A percentile compares a stretch with the other conserved stretches of the same genome.
These are phyloP conservation scores for Rhazya stricta DNA, from an alignment of 257 asterid species.

Conservation along the genomic window DNA sequence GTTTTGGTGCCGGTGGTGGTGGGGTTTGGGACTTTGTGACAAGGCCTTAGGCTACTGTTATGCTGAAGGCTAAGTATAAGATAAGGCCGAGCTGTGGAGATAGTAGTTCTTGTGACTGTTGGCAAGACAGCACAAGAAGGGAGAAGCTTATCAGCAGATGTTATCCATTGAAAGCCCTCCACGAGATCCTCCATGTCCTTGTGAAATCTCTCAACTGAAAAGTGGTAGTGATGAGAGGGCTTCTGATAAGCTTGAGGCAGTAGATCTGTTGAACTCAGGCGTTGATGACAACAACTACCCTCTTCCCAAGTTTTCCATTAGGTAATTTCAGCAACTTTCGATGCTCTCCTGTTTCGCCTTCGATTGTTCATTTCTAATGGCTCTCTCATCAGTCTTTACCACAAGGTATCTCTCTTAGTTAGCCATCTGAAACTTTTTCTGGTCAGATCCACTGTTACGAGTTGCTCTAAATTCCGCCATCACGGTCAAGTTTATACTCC, in stretches of 20 bases:
- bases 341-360: constrained; percentile 2
- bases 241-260: constrained; percentile 37
- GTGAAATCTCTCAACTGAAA: constrained; percentile 50
- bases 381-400: constrained; percentile 7
- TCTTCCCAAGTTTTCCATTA: constrained; percentile 72
- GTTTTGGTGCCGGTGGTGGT: constrained; percentile 20
- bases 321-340: constrained; percentile 36
- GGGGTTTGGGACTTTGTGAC: constrained; percentile 36
- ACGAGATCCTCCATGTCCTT: constrained; percentile 58
- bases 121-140: constrained; percentile 67
- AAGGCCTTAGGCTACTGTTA: constrained; percentile 55
- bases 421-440: neutral
- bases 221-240: constrained; percentile 44
- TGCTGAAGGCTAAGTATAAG: constrained; percentile 51
- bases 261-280: constrained; percentile 68
- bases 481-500: neutral
- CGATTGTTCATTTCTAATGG: constrained; percentile 12
- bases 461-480: neutral
- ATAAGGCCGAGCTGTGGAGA: constrained; percentile 31
- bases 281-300: constrained; percentile 47
- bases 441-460: constrained; percentile 12
- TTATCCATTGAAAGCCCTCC: constrained; percentile 91
- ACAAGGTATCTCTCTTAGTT: neutral
- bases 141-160: constrained; percentile 77
- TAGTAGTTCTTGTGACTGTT: constrained; percentile 79